A percentile compares a stretch with the other conserved stretches of the same genome.
These are phyloP conservation scores for Axilococcus clingmanii DNA, from an alignment of 139 green algal genomes.

Conservation along the genomic window DNA sequence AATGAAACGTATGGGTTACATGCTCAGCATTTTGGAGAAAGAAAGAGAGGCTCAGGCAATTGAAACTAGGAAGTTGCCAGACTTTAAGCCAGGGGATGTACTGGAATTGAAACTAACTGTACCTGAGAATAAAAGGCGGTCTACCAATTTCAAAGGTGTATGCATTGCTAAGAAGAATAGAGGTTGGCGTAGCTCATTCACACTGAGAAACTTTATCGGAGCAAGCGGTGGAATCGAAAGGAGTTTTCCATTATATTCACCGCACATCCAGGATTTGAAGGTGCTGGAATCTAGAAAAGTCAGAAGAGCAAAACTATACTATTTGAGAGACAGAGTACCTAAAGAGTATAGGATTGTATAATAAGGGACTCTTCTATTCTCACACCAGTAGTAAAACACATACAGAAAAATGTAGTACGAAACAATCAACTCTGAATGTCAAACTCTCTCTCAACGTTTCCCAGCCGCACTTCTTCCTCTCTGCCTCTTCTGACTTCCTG, in stretches of 20 bases:
- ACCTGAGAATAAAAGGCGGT: constrained; percentile 43
- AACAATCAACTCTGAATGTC: too few relatives aligned
- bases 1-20: constrained; percentile 40
- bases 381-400: too few relatives aligned
- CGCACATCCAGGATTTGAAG: constrained; percentile 31
- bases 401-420: too few relatives aligned
- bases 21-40: constrained; percentile 35
- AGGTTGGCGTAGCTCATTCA: constrained; percentile 36
- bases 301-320: constrained; percentile 50
- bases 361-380: neutral
- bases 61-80: constrained; percentile 11
- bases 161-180: constrained; percentile 39
- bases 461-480: too few relatives aligned
- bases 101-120: constrained; percentile 39
- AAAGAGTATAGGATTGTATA: constrained; percentile 25
- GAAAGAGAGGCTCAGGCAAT: constrained; percentile 16
- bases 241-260: constrained; percentile 50
- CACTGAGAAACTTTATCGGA: constrained; percentile 38
- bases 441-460: too few relatives aligned
- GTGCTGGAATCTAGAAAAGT: constrained; percentile 24
- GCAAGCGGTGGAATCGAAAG: constrained; percentile 34
- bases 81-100: constrained; percentile 36
- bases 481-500: neutral
- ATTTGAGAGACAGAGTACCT: constrained; percentile 28
- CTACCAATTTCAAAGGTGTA: constrained; percentile 32